Base-by-base conservation (phyloP, 2,329 filamentous ascomycete genomes). In the Diplodia sapinea region DNA sequence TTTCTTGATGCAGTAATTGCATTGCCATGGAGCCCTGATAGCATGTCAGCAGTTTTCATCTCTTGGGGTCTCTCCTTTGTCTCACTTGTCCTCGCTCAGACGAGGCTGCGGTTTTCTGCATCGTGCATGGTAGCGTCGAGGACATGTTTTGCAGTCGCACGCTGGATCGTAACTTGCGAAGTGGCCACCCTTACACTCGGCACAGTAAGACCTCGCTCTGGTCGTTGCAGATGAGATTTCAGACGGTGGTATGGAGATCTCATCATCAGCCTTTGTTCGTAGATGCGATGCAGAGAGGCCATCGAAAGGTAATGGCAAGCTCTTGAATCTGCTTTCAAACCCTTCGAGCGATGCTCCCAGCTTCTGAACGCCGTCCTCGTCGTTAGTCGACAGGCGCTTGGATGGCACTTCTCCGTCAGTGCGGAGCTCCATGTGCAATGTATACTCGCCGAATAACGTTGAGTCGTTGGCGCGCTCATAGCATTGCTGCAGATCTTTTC, bases 141-240 rank as follows among this genome's bases (percentile, higher is more conserved):
- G 54, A 36, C 64, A 66, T 4, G 43, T 57, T 13, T 17, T 50
- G 23, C 64, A 66, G 40, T 3, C 47, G 20, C 36, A 15, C 43
- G 52, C 59, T 23, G 40, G 43, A 11, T 66, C 52, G 43, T 66
- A 66, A 6, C 29, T 17, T 11, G 64, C 26, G 20, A 66, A 66
- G 31, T 66, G 64, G 4, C n/a, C n/a, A 8, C 23, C 51, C 31
- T 66, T 66, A 47, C 64, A 66, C 33, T 51, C 31, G n/a, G 64
- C 64, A 20, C 64, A 66, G 31, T 57, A 54, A 9, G 54, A 26
- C 31, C 17, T 66, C 11, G 43, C 55, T 9, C 47, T 59, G 33
- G 64, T 51, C 11, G 52, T 47, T 8, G 31, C 29, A 20, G 54
- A 56, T 4, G 64, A 66, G 17, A 57, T 57, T 13, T 59, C 64